Conservation (phyloP, 2,329 filamentous ascomycete species). For the Penicillium fuscoglaucum region DNA sequence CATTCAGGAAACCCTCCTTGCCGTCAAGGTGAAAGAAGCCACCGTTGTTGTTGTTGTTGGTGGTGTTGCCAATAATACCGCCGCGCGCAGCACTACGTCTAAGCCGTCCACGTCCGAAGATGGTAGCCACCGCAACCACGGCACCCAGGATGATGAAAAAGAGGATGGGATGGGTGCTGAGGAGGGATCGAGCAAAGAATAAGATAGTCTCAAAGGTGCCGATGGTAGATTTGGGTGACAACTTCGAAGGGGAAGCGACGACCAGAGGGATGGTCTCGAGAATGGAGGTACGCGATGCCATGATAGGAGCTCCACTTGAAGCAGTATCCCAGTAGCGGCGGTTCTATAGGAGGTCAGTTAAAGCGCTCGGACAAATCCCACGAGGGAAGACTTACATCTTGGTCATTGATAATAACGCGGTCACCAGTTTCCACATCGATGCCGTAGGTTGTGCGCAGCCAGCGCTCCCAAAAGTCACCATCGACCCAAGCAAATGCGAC, state of each 20-base stretch:
- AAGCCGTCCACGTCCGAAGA: slow-evolving; percentile 37
- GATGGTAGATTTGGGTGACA: slow-evolving; percentile 52
- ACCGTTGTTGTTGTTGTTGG: slow-evolving; percentile 28
- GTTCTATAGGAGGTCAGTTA: slow-evolving; percentile 57
- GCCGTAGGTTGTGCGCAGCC: slow-evolving; percentile 93
- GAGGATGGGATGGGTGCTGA: slow-evolving; percentile 46
- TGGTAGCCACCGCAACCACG: slow-evolving; percentile 35
- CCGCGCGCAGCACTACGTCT: slow-evolving; percentile 33
- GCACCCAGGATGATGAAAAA: slow-evolving; percentile 42
- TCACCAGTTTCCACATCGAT: slow-evolving; percentile 84
- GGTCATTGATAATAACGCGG: slow-evolving; percentile 92
- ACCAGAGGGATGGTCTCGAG: slow-evolving; percentile 70
- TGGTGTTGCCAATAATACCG: slow-evolving; percentile 39
- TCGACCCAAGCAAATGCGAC: slow-evolving; percentile 97
- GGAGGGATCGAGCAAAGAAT: slow-evolving; percentile 47
- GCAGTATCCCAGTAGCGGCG: slow-evolving; percentile 94
- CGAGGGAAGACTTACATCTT: slow-evolving; percentile 69
- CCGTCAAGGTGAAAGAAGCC: slow-evolving; percentile 52
- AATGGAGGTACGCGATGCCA: slow-evolving; percentile 84
- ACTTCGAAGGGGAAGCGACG: slow-evolving; percentile 49
- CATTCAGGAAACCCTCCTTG: slow-evolving; percentile 49
- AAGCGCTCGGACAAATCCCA: slow-evolving; percentile 1
- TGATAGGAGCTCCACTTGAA: slow-evolving; percentile 83
- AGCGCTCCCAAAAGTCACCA: slow-evolving; percentile 94
- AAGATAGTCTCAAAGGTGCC: slow-evolving; percentile 49